These are phyloP conservation scores for Aspergillus fumigatiaffinis DNA, from an alignment of 2,329 filamentous ascomycete species.

Conservation along the genomic window DNA sequence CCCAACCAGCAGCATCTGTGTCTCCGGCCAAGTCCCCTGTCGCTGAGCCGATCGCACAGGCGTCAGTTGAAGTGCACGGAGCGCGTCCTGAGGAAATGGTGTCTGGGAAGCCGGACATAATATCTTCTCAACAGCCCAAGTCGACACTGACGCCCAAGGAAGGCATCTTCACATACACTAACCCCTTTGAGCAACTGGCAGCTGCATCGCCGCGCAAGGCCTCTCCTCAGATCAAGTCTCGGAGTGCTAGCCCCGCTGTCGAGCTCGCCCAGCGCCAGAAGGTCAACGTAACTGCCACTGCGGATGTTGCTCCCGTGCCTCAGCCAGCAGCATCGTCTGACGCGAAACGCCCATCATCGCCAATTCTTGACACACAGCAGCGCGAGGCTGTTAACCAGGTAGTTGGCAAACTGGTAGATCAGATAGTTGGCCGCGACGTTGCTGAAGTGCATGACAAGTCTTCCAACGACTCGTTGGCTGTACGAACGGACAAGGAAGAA, in stretches of 20 bases:
- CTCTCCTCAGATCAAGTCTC: conserved; percentile 46
- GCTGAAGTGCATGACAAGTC: conserved; percentile 62
- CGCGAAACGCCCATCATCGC: conserved; percentile 19
- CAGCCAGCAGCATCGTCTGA: conserved; percentile 8
- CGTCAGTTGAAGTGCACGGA: conserved; percentile 10
- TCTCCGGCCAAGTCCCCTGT: conserved; percentile 30
- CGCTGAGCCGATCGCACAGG: conserved; percentile 13
- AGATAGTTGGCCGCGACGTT: conserved; percentile 55
- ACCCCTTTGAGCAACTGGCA: conserved; percentile 67
- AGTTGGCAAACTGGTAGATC: conserved; percentile 60
- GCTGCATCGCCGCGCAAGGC: conserved; percentile 61
- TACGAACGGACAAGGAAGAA: conserved; percentile 31
- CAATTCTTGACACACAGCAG: conserved; percentile 29
- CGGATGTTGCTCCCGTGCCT: conserved; percentile 12
- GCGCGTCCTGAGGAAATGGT: conserved; percentile 13
- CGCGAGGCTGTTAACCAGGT: conserved; percentile 70
- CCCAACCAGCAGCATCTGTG: conserved; percentile 42
- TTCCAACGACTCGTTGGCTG: conserved; percentile 40
- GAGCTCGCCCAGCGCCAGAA: conserved; percentile 23
- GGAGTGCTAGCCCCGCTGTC: conserved; percentile 40
- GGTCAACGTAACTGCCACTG: conserved; percentile 19
- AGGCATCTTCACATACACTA: conserved; percentile 65
- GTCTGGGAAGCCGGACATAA: conserved; percentile 31
- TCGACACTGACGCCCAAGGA: conserved; percentile 34
- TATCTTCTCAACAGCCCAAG: conserved; percentile 31